Evolutionary conservation across 345 rosid species (phyloP), one percentile per base, ranked within the genome.

Genomic region (Melaleuca quinquenervia): DNA sequence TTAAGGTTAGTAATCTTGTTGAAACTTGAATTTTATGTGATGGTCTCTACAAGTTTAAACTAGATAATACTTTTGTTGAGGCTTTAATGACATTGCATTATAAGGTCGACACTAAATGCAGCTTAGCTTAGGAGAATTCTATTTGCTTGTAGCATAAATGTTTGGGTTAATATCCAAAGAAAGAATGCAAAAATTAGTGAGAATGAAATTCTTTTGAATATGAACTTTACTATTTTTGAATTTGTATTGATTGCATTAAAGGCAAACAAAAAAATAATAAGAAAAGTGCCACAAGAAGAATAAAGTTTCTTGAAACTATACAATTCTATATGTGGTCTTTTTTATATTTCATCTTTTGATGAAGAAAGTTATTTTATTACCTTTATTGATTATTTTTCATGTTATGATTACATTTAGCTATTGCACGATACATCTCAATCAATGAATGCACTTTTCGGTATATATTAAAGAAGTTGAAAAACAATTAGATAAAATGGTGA

Each of bases 21-120:
- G 85, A 52, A 80, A 60, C 21, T 86, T 49, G 49, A 22, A 84
- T 32, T 51, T 74, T 88, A 27, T 41, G 7, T 55, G 88, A 88
- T 86, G 84, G 84, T 45, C 84, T 83, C 51, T 58, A 88, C 27
- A 86, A 86, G n/a, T n/a, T n/a, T n/a, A n/a, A n/a, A n/a, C n/a
- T n/a, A n/a, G n/a, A n/a, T n/a, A n/a, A n/a, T n/a, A n/a, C n/a
- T n/a, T n/a, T n/a, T n/a, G n/a, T n/a, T n/a, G n/a, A n/a, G n/a
- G n/a, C n/a, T n/a, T n/a, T n/a, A n/a, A n/a, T n/a, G n/a, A n/a
- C n/a, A n/a, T n/a, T 85, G 13, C 56, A 74, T 85, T 51, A 70
- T 76, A n/a, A n/a, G n/a, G 24, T 82, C 60, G 83, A 83, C 15
- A 24, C 24, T 82, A 84, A 84, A 53, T 0, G 27, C 51, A 2